Percentiles rank a stretch among this genome's conserved stretches.
phyloP scores from a whole-genome alignment of 2,329 filamentous ascomycete genomes.

The Cladorrhinum sp. region DNA sequence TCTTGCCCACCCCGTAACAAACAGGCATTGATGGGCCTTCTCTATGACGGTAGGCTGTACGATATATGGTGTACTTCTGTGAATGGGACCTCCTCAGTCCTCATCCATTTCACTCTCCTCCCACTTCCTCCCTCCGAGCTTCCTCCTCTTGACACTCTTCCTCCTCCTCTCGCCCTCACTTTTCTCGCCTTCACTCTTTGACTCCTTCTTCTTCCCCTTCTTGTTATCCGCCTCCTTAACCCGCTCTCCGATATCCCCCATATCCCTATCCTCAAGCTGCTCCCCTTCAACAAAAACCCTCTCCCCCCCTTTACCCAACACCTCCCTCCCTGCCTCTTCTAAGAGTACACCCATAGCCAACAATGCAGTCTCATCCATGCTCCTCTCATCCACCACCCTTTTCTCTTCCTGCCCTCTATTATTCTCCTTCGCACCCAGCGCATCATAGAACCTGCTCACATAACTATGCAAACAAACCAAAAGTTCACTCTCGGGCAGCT shows the following conservation, averaged over 20 bases:
- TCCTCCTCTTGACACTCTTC: background rate
- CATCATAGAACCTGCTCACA: slow-evolving; percentile 61
- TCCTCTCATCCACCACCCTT: slow-evolving; percentile 49
- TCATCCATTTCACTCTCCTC: background rate
- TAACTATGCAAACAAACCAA: slow-evolving; percentile 68
- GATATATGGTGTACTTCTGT: no score
- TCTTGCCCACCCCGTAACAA: no score
- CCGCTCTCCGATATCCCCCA: background rate
- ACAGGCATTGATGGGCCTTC: no score
- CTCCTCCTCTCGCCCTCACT: background rate
- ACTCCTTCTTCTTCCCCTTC: background rate
- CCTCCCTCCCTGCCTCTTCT: slow-evolving; percentile 64
- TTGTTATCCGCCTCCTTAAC: background rate
- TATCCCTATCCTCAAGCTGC: slow-evolving; percentile 5
- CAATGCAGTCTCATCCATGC: slow-evolving; percentile 76
- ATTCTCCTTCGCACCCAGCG: background rate
- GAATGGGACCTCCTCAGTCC: background rate
- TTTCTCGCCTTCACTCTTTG: background rate
- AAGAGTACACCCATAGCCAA: slow-evolving; percentile 72
- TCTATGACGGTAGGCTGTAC: no score
- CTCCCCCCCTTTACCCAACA: slow-evolving; percentile 64
- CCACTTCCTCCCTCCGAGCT: background rate
- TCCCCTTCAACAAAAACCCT: slow-evolving; percentile 66
- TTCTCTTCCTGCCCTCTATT: slow-evolving; percentile 11
- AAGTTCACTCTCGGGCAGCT: slow-evolving; percentile 66